Evolutionary conservation across 345 rosid species (phyloP).

Genomic region (Acer yangbiense): DNA sequence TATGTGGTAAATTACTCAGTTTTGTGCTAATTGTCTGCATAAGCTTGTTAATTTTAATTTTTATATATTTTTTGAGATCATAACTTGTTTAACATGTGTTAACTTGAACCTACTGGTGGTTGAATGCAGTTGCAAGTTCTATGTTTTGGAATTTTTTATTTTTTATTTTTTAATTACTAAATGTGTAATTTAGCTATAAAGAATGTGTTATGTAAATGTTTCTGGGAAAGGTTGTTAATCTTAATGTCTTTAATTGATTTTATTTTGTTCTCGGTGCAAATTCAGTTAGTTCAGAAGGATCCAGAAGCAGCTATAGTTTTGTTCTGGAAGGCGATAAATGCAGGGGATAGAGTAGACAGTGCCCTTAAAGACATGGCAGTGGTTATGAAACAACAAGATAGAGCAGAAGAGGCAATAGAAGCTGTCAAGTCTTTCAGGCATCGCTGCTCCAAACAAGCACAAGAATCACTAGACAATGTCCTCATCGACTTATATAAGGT

Average conservation of each 20-base stretch:
- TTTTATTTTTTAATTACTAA: neutral
- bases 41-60: too few relatives aligned
- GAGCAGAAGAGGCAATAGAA: slow-evolving; percentile 83
- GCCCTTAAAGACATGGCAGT: slow-evolving; percentile 95
- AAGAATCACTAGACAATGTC: slow-evolving; percentile 90
- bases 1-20: too few relatives aligned
- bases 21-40: too few relatives aligned
- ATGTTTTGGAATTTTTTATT: neutral
- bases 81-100: neutral
- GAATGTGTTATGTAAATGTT: too few relatives aligned
- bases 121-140: neutral
- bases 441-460: slow-evolving; percentile 82
- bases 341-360: slow-evolving; percentile 85
- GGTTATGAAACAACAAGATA: slow-evolving; percentile 76
- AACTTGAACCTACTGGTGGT: neutral
- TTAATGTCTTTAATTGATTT: neutral
- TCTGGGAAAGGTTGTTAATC: too few relatives aligned
- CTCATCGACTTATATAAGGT: slow-evolving; percentile 97
- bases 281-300: slow-evolving; percentile 65
- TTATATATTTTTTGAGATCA: neutral
- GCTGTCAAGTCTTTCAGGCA: slow-evolving; percentile 75
- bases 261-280: neutral
- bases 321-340: slow-evolving; percentile 88
- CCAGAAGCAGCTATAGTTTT: slow-evolving; percentile 71
- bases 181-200: neutral